Base-by-base conservation (phyloP, 2,329 filamentous ascomycete species). In the Cryoendolithus antarcticus region DNA sequence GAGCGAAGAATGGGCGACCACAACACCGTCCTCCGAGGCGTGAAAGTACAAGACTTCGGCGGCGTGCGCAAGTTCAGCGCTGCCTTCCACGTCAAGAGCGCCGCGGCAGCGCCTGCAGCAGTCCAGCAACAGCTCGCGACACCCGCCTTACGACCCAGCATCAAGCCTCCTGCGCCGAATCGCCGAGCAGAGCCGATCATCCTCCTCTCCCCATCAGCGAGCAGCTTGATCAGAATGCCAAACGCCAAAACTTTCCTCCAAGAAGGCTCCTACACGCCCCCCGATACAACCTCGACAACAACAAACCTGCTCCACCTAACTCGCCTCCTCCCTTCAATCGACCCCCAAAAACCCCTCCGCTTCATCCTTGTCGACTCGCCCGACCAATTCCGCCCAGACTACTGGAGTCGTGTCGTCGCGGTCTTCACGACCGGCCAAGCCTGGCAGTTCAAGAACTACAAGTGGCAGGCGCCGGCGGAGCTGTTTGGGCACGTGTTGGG, bases 371-470 rank as follows among this genome's bases (percentile, higher is more conserved):
- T 96, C 39, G 91, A 98, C 60, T 82, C 80, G 11, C 83, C 88
- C 0, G 81, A 93, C 57, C 82, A 91, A 60, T 98, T 98, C 73
- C 93, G 94, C 61, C 91, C 91, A 0, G 88, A 96, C 58, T 95
- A 96, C 68, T 98, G 91, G 91, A 80, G 80, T 54, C 80, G 88
- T 37, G 82, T 98, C 5, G 91, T 95, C 2, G 91, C 84, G 9
- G 88, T 98, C 41, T 96, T 98, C 65, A 98, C 91, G 0, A 98
- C 91, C 0, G 91, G 91, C 28, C 91, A 98, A 65, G 79, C 82
- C 7, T 98, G 91, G 91, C 91, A 98, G 64, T 98, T 98, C 67
- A 94, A 95, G 65, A 83, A 78, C 50, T 98, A 98, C 73, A 94
- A 93, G 63, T 98, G 91, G 86, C 80, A 80, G 50, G 80, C 82